phyloP scores from a whole-genome alignment of 1,284 basidiomycete genomes.

The Rhodotorula sp. region DNA sequence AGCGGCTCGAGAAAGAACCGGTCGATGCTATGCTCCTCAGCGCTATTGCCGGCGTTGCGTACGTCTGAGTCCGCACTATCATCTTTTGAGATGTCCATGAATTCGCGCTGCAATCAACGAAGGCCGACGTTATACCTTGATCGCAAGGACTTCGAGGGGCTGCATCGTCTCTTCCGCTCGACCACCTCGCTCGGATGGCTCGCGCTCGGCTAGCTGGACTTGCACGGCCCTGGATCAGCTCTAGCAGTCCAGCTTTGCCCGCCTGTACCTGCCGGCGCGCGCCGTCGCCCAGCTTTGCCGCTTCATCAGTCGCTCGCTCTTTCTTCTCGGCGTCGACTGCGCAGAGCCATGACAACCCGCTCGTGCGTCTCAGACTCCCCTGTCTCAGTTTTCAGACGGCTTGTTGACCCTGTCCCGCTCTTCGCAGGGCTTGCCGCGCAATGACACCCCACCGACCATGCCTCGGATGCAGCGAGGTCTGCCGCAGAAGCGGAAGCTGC shows the following conservation, averaged over 20 bases:
- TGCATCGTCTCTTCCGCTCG: background rate
- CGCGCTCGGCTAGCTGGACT: background rate
- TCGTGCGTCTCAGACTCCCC: constrained; percentile 4
- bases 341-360: constrained; percentile 33
- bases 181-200: background rate
- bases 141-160: background rate
- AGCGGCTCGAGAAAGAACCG: constrained; percentile 34
- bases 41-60: constrained; percentile 40
- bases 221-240: background rate
- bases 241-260: accelerated
- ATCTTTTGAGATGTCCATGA: background rate
- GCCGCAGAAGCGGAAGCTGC: constrained; percentile 54
- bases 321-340: background rate
- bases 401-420: background rate
- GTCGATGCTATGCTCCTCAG: constrained; percentile 43
- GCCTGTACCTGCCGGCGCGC: background rate
- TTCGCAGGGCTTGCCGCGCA: constrained; percentile 41
- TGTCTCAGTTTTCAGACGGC: no score
- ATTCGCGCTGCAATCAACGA: no score
- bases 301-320: background rate
- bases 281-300: background rate
- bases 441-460: constrained; percentile 42
- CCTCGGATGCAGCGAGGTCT: constrained; percentile 49
- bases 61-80: constrained; percentile 25
- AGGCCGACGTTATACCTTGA: background rate